A percentile compares a stretch with the other conserved stretches of the same genome.
Conservation (phyloP, 2,329 filamentous ascomycete species). For the Fusarium sp. region DNA sequence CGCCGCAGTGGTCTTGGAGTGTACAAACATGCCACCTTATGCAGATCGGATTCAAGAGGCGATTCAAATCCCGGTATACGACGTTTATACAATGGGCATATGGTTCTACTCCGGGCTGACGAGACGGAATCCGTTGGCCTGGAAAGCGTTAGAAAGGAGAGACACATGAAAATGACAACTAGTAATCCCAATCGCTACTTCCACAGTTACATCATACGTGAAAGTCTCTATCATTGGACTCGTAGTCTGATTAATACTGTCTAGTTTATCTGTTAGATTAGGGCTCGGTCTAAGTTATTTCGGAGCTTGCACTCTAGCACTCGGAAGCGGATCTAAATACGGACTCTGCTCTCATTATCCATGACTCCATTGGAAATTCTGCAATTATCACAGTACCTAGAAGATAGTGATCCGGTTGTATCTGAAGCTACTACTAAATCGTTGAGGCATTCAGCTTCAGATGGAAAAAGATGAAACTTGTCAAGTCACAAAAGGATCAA, state of each 20-base stretch:
- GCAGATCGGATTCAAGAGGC: conserved; percentile 44
- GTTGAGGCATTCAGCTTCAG: background rate
- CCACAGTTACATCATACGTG: too few relatives aligned
- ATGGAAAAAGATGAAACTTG: too few relatives aligned
- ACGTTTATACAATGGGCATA: conserved; percentile 47
- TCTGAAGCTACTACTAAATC: fast-evolving
- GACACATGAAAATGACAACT: conserved; percentile 55
- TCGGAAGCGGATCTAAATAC: too few relatives aligned
- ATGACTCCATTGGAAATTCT: too few relatives aligned
- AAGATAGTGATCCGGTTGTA: fast-evolving
- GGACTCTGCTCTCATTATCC: too few relatives aligned
- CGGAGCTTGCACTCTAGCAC: too few relatives aligned
- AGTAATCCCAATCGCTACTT: background rate
- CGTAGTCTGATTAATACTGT: too few relatives aligned
- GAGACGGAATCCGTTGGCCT: conserved; percentile 1
- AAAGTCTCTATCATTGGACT: too few relatives aligned
- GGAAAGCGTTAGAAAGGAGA: background rate
- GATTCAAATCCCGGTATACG: conserved; percentile 46
- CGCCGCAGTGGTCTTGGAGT: conserved; percentile 43
- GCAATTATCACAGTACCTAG: background rate
- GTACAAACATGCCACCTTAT: conserved; percentile 50
- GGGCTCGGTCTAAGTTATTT: too few relatives aligned
- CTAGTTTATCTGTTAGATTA: too few relatives aligned
- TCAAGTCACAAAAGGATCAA: too few relatives aligned
- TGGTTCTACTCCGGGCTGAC: conserved; percentile 49